Conservation (phyloP, 345 rosid species). For the Mallotus nudiflorus region DNA sequence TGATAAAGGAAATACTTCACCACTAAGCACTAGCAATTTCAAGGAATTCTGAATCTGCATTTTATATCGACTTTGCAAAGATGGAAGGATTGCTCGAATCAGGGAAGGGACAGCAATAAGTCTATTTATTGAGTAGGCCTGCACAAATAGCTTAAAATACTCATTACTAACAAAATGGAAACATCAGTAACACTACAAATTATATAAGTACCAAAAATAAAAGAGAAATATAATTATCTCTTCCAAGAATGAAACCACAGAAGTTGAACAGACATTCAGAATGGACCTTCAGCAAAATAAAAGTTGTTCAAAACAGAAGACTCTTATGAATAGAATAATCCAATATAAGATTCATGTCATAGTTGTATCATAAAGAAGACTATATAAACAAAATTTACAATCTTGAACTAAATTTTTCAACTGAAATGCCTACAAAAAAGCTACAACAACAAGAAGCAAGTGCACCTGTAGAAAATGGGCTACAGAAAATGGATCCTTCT, state of each 20-base stretch:
- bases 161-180: background rate
- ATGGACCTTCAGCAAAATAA: background rate
- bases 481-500: constrained; percentile 46
- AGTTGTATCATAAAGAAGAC: no score
- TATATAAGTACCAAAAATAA: constrained; percentile 5
- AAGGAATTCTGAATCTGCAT: constrained; percentile 48
- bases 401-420: background rate
- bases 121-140: constrained; percentile 82
- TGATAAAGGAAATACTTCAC: constrained; percentile 75
- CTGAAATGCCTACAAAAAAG: background rate
- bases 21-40: constrained; percentile 78
- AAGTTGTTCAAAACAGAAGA: constrained; percentile 6
- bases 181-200: background rate
- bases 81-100: constrained; percentile 69
- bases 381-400: background rate
- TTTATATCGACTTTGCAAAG: constrained; percentile 48
- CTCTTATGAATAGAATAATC: background rate
- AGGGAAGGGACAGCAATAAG: constrained; percentile 81
- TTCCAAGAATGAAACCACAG: constrained; percentile 1
- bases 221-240: background rate
- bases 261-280: background rate
- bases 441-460: background rate
- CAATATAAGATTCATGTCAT: background rate
- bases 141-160: constrained; percentile 17
- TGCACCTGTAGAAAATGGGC: constrained; percentile 70